Evolutionary conservation across 2,329 filamentous ascomycete species (phyloP).

Genomic region (Aspergillus quadrilineatus): DNA sequence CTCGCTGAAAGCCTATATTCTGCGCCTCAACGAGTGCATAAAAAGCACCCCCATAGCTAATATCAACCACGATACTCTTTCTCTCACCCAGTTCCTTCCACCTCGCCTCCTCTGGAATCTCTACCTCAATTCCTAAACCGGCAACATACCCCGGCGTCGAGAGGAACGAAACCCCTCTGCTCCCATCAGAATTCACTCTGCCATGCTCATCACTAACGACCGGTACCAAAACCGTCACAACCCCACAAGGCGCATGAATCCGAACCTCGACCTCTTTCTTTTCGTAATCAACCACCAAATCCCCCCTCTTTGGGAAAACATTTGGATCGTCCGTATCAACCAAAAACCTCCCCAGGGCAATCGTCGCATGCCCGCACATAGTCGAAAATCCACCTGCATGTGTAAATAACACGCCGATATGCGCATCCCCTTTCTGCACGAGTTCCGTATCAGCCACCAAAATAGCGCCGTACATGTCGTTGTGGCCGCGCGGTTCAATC

Average conservation of each 20-base stretch:
- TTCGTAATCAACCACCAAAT: conserved; percentile 29
- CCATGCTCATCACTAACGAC: conserved; percentile 24
- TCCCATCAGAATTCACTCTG: conserved; percentile 35
- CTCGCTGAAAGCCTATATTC: conserved; percentile 40
- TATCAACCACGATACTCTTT: conserved; percentile 30
- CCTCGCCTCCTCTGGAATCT: conserved; percentile 27
- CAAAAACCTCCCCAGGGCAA: conserved; percentile 49
- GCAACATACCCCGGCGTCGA: conserved; percentile 46
- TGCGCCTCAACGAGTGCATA: conserved; percentile 40
- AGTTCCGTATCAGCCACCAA: conserved; percentile 46
- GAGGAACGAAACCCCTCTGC: conserved; percentile 42
- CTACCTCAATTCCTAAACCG: conserved; percentile 31
- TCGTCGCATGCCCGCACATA: conserved; percentile 55
- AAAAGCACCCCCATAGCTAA: conserved; percentile 49
- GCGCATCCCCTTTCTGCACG: conserved; percentile 39
- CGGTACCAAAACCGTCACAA: conserved; percentile 45
- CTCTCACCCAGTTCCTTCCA: conserved; percentile 41
- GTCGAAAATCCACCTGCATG: conserved; percentile 52
- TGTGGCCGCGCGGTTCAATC: conserved; percentile 51
- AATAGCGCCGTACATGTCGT: conserved; percentile 55
- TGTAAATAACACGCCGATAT: conserved; percentile 51
- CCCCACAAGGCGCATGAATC: conserved; percentile 48
- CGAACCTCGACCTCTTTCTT: conserved; percentile 31
- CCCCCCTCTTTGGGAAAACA: conserved; percentile 41
- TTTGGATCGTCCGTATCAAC: conserved; percentile 42